A percentile compares a stretch with the other conserved stretches of the same genome.
These are phyloP conservation scores for Erysimum cheiri DNA, from an alignment of 441 rosid genomes.

Conservation along the genomic window DNA sequence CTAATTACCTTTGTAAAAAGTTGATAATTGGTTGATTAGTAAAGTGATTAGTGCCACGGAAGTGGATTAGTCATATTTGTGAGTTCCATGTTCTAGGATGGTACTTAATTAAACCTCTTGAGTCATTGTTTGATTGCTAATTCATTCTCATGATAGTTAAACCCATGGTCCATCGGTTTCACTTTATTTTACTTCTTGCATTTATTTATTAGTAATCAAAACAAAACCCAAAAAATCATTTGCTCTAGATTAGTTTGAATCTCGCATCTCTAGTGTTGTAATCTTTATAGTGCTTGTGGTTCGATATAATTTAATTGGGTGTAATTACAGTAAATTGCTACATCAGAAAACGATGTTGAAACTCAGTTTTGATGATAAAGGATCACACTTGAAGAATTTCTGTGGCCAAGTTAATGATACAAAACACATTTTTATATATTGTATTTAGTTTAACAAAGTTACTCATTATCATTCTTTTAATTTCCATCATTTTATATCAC, in stretches of 20 bases:
- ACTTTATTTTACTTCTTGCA: neutral
- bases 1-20: no score
- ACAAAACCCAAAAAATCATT: neutral
- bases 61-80: neutral
- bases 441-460: no score
- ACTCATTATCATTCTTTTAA: neutral
- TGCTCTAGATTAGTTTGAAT: neutral
- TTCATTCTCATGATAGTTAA: neutral
- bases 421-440: no score
- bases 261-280: no score
- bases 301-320: no score
- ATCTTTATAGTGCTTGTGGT: no score
- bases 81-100: neutral
- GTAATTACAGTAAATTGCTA: no score
- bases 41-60: neutral
- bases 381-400: neutral
- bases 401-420: neutral
- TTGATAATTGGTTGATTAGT: neutral
- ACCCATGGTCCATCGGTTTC: neutral
- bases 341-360: neutral
- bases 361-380: neutral
- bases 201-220: neutral
- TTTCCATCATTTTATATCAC: neutral
- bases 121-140: neutral
- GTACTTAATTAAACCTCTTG: neutral